Evolutionary conservation across 805 yeast species (phyloP).

Genomic region (Cyberlindnera mycetangii): DNA sequence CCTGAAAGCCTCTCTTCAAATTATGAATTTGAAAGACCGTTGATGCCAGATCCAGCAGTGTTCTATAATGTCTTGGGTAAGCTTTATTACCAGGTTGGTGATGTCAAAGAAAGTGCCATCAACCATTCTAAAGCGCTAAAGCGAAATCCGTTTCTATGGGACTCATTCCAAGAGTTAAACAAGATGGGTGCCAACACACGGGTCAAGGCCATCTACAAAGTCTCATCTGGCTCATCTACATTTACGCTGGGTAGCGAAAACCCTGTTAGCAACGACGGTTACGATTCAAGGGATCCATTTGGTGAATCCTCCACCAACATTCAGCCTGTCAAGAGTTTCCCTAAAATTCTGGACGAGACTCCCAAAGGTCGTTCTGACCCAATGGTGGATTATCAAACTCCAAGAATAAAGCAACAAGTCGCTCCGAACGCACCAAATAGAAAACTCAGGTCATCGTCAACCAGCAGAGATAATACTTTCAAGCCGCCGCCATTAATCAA

Average conservation of each 20-base stretch:
- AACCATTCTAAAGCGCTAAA: constrained; percentile 68
- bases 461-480: constrained; percentile 13
- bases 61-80: constrained; percentile 68
- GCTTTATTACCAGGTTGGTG: constrained; percentile 56
- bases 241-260: constrained; percentile 15
- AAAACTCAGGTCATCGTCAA: constrained; percentile 27
- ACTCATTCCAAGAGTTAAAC: constrained; percentile 76
- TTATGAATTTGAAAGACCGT: constrained; percentile 37
- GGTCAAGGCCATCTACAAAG: constrained; percentile 51
- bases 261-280: constrained; percentile 2
- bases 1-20: constrained; percentile 19
- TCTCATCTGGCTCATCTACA: constrained; percentile 11
- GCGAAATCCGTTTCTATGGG: constrained; percentile 80
- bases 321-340: constrained; percentile 13
- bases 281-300: constrained; percentile 28
- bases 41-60: constrained; percentile 67
- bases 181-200: constrained; percentile 68
- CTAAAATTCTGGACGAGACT: constrained; percentile 20
- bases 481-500: constrained; percentile 22
- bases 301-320: constrained; percentile 26
- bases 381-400: constrained; percentile 38
- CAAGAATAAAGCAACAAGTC: constrained; percentile 35
- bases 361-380: constrained; percentile 14
- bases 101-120: constrained; percentile 59
- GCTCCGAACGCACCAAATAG: constrained; percentile 41